These are phyloP conservation scores for Parafenestella ontariensis DNA, from an alignment of 2,329 filamentous ascomycete genomes.

Conservation along the genomic window DNA sequence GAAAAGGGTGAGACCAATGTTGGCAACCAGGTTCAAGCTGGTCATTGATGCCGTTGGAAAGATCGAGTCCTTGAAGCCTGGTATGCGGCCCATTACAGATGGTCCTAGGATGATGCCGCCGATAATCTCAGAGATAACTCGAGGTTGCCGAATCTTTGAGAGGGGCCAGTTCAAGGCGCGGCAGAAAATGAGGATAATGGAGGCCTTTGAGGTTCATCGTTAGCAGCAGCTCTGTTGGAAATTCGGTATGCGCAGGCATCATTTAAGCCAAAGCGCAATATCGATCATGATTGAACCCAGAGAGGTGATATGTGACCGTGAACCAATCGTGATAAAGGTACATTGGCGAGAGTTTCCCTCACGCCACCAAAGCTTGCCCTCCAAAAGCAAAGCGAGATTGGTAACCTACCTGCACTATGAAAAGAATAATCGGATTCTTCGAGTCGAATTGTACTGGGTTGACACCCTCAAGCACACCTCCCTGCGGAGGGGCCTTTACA, in stretches of 20 bases:
- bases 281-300: background rate
- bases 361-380: background rate
- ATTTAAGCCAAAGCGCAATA: background rate
- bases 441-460: slow-evolving; percentile 72
- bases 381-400: background rate
- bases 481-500: slow-evolving; percentile 57
- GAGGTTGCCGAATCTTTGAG: slow-evolving; percentile 77
- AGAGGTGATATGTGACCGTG: background rate
- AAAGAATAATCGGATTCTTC: slow-evolving; percentile 75
- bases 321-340: background rate
- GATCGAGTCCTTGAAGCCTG: slow-evolving; percentile 76
- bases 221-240: slow-evolving; percentile 4
- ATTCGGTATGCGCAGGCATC: too few relatives aligned
- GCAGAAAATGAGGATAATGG: slow-evolving; percentile 77
- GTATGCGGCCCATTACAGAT: slow-evolving; percentile 86
- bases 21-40: slow-evolving; percentile 77
- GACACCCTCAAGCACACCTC: slow-evolving; percentile 72
- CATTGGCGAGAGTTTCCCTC: background rate
- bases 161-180: slow-evolving; percentile 78
- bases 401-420: slow-evolving; percentile 72
- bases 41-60: slow-evolving; percentile 80
- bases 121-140: slow-evolving; percentile 84
- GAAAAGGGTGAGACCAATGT: slow-evolving; percentile 82
- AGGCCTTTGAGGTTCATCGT: slow-evolving; percentile 57
- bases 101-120: slow-evolving; percentile 86